Conservation (phyloP, 768 basidiomycete genomes). For the Mycena epipterygia region DNA sequence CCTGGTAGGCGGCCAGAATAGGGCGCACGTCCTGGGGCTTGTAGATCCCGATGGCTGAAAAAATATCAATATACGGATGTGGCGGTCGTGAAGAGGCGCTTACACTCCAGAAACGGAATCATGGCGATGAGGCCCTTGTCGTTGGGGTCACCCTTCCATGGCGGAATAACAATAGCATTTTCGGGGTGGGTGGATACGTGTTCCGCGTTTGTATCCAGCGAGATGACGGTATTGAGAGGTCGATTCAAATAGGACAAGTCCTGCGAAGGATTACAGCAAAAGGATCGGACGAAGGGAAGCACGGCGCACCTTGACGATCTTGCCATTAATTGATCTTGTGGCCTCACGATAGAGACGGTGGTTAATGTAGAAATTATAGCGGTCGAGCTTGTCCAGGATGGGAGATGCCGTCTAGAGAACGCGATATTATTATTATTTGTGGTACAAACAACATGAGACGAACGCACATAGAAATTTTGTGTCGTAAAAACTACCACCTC, state of each 20-base stretch:
- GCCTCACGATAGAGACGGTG: slow-evolving; percentile 95
- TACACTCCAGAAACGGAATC: slow-evolving; percentile 97
- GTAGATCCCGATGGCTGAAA: slow-evolving; percentile 91
- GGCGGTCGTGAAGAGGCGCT: slow-evolving; percentile 40
- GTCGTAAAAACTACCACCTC: slow-evolving; percentile 97
- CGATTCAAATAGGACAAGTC: slow-evolving; percentile 97
- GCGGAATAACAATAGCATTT: slow-evolving; percentile 86
- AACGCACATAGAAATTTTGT: slow-evolving; percentile 88
- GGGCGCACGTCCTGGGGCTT: slow-evolving; percentile 89
- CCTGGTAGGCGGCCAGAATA: slow-evolving; percentile 86
- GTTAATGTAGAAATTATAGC: slow-evolving; percentile 89
- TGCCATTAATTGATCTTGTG: slow-evolving; percentile 85
- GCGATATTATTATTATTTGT: slow-evolving; percentile 8
- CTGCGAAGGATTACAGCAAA: slow-evolving; percentile 48
- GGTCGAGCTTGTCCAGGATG: slow-evolving; percentile 93
- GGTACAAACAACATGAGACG: slow-evolving; percentile 2
- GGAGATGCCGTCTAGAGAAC: slow-evolving; percentile 84
- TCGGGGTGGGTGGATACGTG: slow-evolving; percentile 87
- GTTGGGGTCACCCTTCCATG: slow-evolving; percentile 86
- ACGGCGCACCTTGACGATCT: slow-evolving; percentile 81
- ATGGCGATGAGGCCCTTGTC: slow-evolving; percentile 86
- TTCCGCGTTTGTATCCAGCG: slow-evolving; percentile 88
- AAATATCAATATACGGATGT: not conserved
- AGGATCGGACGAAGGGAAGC: not conserved
- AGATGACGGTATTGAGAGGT: slow-evolving; percentile 89